These are phyloP conservation scores for Cytospora piceae DNA, from an alignment of 2,329 filamentous ascomycete genomes.

Conservation along the genomic window DNA sequence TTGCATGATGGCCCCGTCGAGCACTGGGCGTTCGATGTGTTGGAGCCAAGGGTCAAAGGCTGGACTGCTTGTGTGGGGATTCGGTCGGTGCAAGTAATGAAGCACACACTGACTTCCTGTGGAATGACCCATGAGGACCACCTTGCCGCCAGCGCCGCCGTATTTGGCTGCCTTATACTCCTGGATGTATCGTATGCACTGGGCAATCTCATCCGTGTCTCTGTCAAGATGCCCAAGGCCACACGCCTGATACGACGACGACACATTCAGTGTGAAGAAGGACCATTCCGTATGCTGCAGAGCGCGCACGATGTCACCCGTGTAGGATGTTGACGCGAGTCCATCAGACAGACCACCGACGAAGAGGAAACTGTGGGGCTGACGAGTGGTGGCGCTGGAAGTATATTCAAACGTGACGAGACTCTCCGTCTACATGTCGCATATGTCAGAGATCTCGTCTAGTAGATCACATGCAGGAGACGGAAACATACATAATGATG, in stretches of 20 bases:
- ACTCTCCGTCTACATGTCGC: conserved; percentile 41
- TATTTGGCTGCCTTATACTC: conserved; percentile 40
- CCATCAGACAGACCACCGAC: conserved; percentile 58
- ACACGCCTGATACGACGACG: conserved; percentile 43
- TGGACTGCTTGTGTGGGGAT: conserved; percentile 39
- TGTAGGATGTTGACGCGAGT: conserved; percentile 53
- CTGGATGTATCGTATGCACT: conserved; percentile 38
- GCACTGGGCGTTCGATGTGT: conserved; percentile 43
- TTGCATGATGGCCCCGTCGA: conserved; percentile 67
- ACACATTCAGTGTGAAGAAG: conserved; percentile 45
- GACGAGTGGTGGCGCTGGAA: conserved; percentile 33
- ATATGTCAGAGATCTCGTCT: background rate
- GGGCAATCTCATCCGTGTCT: conserved; percentile 43
- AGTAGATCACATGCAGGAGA: background rate
- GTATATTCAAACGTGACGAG: conserved; percentile 45
- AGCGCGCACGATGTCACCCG: conserved; percentile 45
- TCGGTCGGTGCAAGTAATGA: conserved; percentile 58
- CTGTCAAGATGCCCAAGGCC: conserved; percentile 43
- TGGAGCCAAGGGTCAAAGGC: conserved; percentile 36
- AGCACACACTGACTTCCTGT: conserved; percentile 70
- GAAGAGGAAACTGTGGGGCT: conserved; percentile 54
- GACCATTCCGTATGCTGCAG: conserved; percentile 44
- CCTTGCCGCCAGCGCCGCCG: conserved; percentile 46
- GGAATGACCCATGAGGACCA: conserved; percentile 69
- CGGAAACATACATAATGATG: conserved; percentile 39